phyloP scores from a whole-genome alignment of 345 rosid genomes.

The Clarkia xantiana region DNA sequence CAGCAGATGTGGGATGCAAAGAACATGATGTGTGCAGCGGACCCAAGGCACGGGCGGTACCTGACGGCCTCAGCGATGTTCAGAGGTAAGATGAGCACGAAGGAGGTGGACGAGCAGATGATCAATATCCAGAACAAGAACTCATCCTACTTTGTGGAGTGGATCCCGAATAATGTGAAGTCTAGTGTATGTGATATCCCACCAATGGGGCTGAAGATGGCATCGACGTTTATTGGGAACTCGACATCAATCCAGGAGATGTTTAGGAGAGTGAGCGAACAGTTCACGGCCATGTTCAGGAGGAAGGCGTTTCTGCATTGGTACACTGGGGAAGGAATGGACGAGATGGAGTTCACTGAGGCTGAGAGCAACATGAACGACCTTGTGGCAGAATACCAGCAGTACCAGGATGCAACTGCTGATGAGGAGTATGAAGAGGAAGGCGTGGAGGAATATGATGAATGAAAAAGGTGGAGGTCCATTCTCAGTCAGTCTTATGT shows the following conservation, averaged over 20 bases:
- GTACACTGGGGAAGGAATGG: slow-evolving; percentile 99
- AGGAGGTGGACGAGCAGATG: slow-evolving; percentile 95
- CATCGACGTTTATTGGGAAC: slow-evolving; percentile 59
- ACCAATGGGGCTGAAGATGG: slow-evolving; percentile 40
- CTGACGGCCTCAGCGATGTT: slow-evolving; percentile 95
- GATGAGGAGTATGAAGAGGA: slow-evolving; percentile 62
- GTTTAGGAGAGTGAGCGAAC: slow-evolving; percentile 97
- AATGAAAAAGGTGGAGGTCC: no score
- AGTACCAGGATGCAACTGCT: slow-evolving; percentile 89
- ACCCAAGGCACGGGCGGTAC: slow-evolving; percentile 96
- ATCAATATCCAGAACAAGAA: slow-evolving; percentile 92
- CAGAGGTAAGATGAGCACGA: slow-evolving; percentile 96
- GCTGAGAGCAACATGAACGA: slow-evolving; percentile 99
- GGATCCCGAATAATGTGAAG: slow-evolving; percentile 75
- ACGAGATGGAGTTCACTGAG: slow-evolving; percentile 96
- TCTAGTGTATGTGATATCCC: slow-evolving; percentile 49
- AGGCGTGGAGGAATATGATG: slow-evolving; percentile 25
- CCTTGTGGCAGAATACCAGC: slow-evolving; percentile 88
- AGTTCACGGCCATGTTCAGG: slow-evolving; percentile 93
- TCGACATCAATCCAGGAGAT: slow-evolving; percentile 91
- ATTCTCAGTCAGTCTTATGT: no score
- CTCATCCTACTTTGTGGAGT: slow-evolving; percentile 90
- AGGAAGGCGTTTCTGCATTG: slow-evolving; percentile 95
- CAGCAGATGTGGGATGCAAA: slow-evolving; percentile 94
- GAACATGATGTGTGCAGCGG: slow-evolving; percentile 99